Evolutionary conservation across 768 basidiomycete genomes (phyloP).

Genomic region (Termitomyces sp.): DNA sequence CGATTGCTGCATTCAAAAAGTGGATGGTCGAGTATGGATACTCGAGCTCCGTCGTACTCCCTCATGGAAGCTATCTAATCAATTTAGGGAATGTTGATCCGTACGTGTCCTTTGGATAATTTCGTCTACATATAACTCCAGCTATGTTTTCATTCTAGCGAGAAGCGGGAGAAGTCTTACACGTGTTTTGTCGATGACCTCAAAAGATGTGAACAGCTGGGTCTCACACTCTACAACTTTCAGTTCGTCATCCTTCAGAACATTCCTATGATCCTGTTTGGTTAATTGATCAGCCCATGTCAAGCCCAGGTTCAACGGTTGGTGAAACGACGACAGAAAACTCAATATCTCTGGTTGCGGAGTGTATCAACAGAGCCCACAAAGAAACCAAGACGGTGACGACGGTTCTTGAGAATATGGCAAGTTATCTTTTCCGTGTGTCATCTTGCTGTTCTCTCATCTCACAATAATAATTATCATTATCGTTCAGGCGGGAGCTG

Average conservation of each 20-base stretch:
- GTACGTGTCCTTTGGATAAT: constrained; percentile 36
- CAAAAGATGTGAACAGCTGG: constrained; percentile 71
- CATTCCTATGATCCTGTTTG: not conserved
- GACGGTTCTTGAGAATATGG: constrained; percentile 85
- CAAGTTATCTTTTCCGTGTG: constrained; percentile 13
- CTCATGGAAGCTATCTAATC: constrained; percentile 83
- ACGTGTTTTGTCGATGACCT: constrained; percentile 84
- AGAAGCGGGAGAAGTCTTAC: constrained; percentile 68
- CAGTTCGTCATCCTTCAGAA: constrained; percentile 51
- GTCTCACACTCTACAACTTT: constrained; percentile 75
- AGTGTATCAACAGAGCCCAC: constrained; percentile 74
- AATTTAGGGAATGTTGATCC: constrained; percentile 79
- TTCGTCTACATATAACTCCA: not conserved
- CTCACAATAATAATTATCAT: not conserved
- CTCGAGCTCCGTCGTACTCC: constrained; percentile 57
- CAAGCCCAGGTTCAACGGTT: constrained; percentile 78
- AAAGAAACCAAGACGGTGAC: constrained; percentile 50
- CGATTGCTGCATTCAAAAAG: constrained; percentile 54
- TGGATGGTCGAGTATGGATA: constrained; percentile 63
- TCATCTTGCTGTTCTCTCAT: not conserved
- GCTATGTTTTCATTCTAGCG: constrained; percentile 26
- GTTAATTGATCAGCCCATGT: not conserved
- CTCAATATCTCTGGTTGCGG: constrained; percentile 62
- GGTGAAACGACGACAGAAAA: constrained; percentile 59
- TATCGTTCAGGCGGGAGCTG: constrained; percentile 61